Percentiles rank a stretch among this genome's conserved stretches.
Conservation (phyloP, 306 rosid genomes). For the Prunus dulcis region DNA sequence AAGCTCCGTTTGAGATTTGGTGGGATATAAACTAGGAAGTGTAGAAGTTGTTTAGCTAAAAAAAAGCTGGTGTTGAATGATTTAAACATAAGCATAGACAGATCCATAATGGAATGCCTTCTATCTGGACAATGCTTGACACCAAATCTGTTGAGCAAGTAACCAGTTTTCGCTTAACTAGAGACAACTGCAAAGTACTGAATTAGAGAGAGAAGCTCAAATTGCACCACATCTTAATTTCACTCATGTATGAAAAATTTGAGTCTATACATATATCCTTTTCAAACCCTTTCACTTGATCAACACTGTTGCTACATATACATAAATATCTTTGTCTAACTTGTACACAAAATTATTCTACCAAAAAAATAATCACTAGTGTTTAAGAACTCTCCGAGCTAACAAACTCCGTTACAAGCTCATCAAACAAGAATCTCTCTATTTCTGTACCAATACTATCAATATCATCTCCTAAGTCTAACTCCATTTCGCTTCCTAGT, state of each 20-base stretch:
- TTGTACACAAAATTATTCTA: background rate
- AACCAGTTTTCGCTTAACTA: too few relatives aligned
- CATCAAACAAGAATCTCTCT: slow-evolving; percentile 56
- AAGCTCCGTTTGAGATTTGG: too few relatives aligned
- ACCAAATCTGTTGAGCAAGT: too few relatives aligned
- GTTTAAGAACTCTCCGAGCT: slow-evolving; percentile 34
- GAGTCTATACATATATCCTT: slow-evolving; percentile 31
- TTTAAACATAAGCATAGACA: too few relatives aligned
- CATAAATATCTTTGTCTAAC: slow-evolving; percentile 17
- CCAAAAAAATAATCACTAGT: slow-evolving; percentile 15
- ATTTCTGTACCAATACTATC: slow-evolving; percentile 57
- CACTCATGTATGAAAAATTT: slow-evolving; percentile 36
- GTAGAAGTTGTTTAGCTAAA: too few relatives aligned
- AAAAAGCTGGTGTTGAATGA: too few relatives aligned
- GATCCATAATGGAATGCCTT: too few relatives aligned
- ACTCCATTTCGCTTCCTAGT: slow-evolving; percentile 52
- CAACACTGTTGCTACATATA: slow-evolving; percentile 35
- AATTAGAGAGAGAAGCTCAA: background rate
- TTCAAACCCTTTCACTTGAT: slow-evolving; percentile 30
- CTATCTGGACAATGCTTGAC: too few relatives aligned
- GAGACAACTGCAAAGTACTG: background rate
- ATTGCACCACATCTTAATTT: slow-evolving; percentile 9
- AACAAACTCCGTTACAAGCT: slow-evolving; percentile 59
- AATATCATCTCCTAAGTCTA: slow-evolving; percentile 60
- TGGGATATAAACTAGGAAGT: too few relatives aligned